Conservation (phyloP, 257 asterid species). For the Primulina tabacum region DNA sequence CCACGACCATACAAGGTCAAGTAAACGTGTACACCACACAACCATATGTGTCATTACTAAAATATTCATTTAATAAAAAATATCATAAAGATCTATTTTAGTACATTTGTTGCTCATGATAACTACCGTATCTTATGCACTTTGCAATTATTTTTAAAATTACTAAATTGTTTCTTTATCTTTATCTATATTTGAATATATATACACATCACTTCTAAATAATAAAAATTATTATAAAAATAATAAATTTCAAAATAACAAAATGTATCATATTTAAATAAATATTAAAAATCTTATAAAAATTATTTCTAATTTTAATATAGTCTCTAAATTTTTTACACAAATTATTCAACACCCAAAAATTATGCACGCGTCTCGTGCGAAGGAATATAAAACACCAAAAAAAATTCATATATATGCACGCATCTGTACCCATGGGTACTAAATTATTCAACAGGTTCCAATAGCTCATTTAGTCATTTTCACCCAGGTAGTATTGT, state of each 20-base stretch:
- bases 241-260: no score
- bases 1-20: slow-evolving; percentile 97
- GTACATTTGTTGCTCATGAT: background rate
- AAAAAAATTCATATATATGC: background rate
- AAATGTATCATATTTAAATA: no score
- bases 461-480: background rate
- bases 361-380: background rate
- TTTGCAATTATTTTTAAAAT: no score
- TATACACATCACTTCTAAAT: background rate
- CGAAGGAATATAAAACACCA: background rate
- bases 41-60: background rate
- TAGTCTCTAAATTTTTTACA: no score
- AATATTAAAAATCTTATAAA: background rate
- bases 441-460: background rate
- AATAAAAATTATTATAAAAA: no score
- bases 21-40: background rate
- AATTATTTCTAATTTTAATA: no score
- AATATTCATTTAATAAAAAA: no score
- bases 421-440: background rate
- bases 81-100: no score
- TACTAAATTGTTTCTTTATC: background rate
- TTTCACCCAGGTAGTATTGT: background rate
- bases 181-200: no score
- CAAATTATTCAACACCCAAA: background rate
- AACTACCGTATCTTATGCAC: background rate